These are phyloP conservation scores for Roridomyces roridus DNA, from an alignment of 768 basidiomycete species.

Conservation along the genomic window DNA sequence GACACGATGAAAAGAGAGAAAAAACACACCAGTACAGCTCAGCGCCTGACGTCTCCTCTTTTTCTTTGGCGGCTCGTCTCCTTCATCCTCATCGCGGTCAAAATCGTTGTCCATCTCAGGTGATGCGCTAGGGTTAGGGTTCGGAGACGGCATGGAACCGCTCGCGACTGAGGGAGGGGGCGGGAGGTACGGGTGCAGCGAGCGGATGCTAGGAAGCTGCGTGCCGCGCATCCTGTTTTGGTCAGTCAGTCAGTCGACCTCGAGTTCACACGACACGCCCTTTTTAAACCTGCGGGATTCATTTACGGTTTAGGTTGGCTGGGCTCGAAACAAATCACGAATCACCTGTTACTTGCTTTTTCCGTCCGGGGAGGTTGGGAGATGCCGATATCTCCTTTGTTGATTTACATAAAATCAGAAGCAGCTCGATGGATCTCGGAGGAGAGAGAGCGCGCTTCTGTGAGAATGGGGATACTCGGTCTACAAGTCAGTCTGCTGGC, in stretches of 20 bases:
- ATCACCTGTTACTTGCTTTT: too few species aligned
- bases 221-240: slow-evolving; percentile 7
- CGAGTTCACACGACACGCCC: background rate
- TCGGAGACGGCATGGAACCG: slow-evolving; percentile 28
- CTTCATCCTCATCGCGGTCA: slow-evolving; percentile 41
- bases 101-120: slow-evolving; percentile 61
- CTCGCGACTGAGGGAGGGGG: slow-evolving; percentile 37
- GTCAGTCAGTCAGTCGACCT: too few species aligned
- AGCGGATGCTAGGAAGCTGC: slow-evolving; percentile 68
- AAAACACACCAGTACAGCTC: slow-evolving; percentile 76
- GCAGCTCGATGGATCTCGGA: too few species aligned
- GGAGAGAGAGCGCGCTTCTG: too few species aligned
- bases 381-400: too few species aligned
- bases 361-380: too few species aligned
- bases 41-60: slow-evolving; percentile 82
- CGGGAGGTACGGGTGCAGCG: slow-evolving; percentile 69
- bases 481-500: too few species aligned
- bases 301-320: background rate
- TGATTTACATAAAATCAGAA: too few species aligned
- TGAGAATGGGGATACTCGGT: too few species aligned
- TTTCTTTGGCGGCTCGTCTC: slow-evolving; percentile 69
- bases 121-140: slow-evolving; percentile 54
- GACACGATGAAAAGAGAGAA: slow-evolving; percentile 21
- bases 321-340: background rate
- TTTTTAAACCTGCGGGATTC: background rate